A percentile compares a stretch with the other conserved stretches of the same genome.
Conservation (phyloP, 2,329 filamentous ascomycete species). For the Aspergillus japonicus region DNA sequence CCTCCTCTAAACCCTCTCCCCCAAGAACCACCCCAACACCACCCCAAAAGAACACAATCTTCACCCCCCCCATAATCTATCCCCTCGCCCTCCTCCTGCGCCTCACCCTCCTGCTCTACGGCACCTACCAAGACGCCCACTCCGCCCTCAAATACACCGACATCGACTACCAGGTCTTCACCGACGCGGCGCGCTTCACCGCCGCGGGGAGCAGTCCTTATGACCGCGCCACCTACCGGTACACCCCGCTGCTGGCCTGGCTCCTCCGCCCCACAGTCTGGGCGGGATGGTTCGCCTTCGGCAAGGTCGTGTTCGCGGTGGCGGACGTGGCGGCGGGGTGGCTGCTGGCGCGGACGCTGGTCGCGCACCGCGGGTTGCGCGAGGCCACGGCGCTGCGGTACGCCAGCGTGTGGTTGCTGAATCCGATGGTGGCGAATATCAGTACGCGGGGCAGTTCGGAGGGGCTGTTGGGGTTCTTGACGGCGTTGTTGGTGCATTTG, state of each 20-base stretch:
- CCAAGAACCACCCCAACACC: neutral
- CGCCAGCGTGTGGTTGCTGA: constrained; percentile 87
- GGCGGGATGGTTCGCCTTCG: constrained; percentile 63
- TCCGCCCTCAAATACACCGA: constrained; percentile 97
- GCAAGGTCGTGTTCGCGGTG: constrained; percentile 80
- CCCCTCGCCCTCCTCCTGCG: constrained; percentile 60
- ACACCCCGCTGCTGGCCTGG: constrained; percentile 93
- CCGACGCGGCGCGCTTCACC: constrained; percentile 81
- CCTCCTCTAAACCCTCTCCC: no score
- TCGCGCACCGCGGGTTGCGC: constrained; percentile 48
- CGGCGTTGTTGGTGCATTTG: constrained; percentile 77
- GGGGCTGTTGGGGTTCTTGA: constrained; percentile 80
- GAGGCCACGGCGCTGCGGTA: constrained; percentile 65
- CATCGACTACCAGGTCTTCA: constrained; percentile 98
- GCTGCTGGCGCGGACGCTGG: constrained; percentile 63
- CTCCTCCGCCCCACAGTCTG: constrained; percentile 76
- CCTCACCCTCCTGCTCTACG: constrained; percentile 74
- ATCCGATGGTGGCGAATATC: constrained; percentile 97
- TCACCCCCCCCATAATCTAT: neutral
- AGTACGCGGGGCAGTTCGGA: constrained; percentile 94
- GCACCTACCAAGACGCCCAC: constrained; percentile 86
- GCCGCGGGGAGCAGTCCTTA: constrained; percentile 73
- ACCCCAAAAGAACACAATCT: neutral
- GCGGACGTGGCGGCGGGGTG: constrained; percentile 84
- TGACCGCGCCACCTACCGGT: constrained; percentile 88